Percentiles rank a stretch among this genome's conserved stretches.
Conservation (phyloP, 176 grass and related monocot species). For the Coix lacrymajobi region DNA sequence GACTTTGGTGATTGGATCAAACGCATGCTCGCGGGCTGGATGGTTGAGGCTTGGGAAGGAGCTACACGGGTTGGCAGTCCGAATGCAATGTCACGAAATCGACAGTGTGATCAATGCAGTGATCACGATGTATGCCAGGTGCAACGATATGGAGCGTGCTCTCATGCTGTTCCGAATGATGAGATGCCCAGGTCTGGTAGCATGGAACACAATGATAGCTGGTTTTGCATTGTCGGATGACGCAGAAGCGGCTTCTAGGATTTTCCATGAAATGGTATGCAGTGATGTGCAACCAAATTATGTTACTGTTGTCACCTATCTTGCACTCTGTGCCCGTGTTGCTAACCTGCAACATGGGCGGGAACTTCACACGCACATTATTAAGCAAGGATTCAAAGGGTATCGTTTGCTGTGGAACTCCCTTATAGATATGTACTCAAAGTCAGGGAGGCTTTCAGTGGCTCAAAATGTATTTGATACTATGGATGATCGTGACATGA, state of each 20-base stretch:
- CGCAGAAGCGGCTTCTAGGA: slow-evolving; percentile 41
- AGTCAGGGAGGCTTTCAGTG: slow-evolving; percentile 41
- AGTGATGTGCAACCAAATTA: slow-evolving; percentile 53
- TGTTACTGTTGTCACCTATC: slow-evolving; percentile 62
- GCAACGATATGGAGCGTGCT: slow-evolving; percentile 39
- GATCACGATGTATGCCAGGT: slow-evolving; percentile 67
- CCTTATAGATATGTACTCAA: slow-evolving; percentile 67
- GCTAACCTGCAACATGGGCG: slow-evolving; percentile 59
- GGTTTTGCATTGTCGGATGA: slow-evolving; percentile 38
- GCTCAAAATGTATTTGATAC: slow-evolving; percentile 55
- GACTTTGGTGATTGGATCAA: slow-evolving; percentile 49
- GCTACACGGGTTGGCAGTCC: slow-evolving; percentile 48
- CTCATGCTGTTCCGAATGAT: slow-evolving; percentile 34
- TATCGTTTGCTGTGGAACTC: slow-evolving; percentile 63
- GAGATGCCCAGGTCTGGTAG: slow-evolving; percentile 31
- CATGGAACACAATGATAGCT: slow-evolving; percentile 69
- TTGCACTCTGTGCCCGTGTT: slow-evolving; percentile 58
- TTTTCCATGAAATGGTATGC: slow-evolving; percentile 49
- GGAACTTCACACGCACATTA: slow-evolving; percentile 59
- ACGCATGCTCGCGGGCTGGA: slow-evolving; percentile 45
- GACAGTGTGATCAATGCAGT: slow-evolving; percentile 50
- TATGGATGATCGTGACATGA: slow-evolving; percentile 50
- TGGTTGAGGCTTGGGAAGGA: slow-evolving; percentile 48
- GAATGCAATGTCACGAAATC: slow-evolving; percentile 12
- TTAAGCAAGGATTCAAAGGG: slow-evolving; percentile 50